Evolutionary conservation across 345 rosid genomes (phyloP).

Genomic region (Heritiera fomes): DNA sequence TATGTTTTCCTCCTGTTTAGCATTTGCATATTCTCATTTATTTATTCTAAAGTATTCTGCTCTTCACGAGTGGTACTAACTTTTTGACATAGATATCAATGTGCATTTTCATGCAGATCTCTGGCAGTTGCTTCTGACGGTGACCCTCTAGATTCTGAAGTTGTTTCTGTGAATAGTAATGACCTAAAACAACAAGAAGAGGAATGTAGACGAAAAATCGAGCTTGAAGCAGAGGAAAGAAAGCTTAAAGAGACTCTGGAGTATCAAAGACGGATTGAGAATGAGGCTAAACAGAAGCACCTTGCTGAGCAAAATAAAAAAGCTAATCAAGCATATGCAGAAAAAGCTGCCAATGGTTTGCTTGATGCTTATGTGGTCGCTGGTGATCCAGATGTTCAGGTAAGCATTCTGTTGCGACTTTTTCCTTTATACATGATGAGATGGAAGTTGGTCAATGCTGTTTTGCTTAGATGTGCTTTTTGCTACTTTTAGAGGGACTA

Average conservation of each 20-base stretch:
- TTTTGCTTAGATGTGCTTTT: background rate
- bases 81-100: slow-evolving; percentile 7
- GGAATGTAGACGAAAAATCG: slow-evolving; percentile 68
- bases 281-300: slow-evolving; percentile 87
- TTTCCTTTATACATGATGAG: slow-evolving; percentile 20
- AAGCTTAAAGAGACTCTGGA: slow-evolving; percentile 84
- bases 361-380: slow-evolving; percentile 36
- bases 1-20: slow-evolving; percentile 32
- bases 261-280: slow-evolving; percentile 85
- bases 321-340: slow-evolving; percentile 38
- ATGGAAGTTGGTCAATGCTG: slow-evolving; percentile 15
- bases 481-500: background rate
- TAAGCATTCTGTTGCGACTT: slow-evolving; percentile 27
- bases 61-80: background rate
- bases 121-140: slow-evolving; percentile 51
- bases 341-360: slow-evolving; percentile 36
- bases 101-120: slow-evolving; percentile 51
- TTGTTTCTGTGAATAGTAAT: slow-evolving; percentile 41
- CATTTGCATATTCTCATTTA: slow-evolving; percentile 12
- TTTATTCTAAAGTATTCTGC: background rate
- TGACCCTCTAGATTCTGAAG: slow-evolving; percentile 52
- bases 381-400: slow-evolving; percentile 33
- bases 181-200: slow-evolving; percentile 67
- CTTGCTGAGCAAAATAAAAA: slow-evolving; percentile 79
- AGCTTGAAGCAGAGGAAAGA: slow-evolving; percentile 88